A percentile compares a stretch with the other conserved stretches of the same genome.
These are phyloP conservation scores for Symbiotaphrina buchneri DNA, from an alignment of 495 filamentous ascomycete genomes.

Conservation along the genomic window DNA sequence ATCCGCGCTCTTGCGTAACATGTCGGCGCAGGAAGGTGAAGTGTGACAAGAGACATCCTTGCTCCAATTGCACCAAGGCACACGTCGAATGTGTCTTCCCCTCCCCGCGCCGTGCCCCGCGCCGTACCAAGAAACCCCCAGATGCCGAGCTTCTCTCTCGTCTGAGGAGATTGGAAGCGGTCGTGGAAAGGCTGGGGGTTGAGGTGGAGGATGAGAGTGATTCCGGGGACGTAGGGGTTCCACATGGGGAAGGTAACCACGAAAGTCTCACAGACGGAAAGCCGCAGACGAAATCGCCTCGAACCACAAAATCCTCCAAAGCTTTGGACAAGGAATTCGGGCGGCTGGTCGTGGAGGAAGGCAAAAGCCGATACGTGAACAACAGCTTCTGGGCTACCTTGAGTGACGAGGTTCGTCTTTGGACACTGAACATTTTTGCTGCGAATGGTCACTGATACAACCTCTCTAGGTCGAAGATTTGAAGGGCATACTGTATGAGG, in stretches of 20 bases:
- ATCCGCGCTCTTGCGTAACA: slow-evolving; percentile 5
- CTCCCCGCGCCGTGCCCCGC: slow-evolving; percentile 56
- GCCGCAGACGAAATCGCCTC: slow-evolving; percentile 2
- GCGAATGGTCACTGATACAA: background rate
- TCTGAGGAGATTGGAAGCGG: slow-evolving; percentile 55
- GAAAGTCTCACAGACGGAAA: slow-evolving; percentile 4
- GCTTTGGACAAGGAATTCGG: slow-evolving; percentile 50
- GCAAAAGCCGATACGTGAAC: slow-evolving; percentile 65
- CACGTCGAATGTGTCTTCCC: slow-evolving; percentile 71
- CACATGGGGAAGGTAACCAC: slow-evolving; percentile 7
- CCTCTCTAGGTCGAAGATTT: slow-evolving; percentile 16
- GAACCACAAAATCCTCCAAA: slow-evolving; percentile 11
- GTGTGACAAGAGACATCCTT: slow-evolving; percentile 69
- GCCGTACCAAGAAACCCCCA: slow-evolving; percentile 40
- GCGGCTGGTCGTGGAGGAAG: slow-evolving; percentile 57
- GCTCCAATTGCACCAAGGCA: slow-evolving; percentile 61
- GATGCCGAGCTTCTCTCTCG: slow-evolving; percentile 63
- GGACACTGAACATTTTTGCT: background rate
- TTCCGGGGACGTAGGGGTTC: slow-evolving; percentile 1
- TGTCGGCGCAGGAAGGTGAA: slow-evolving; percentile 7
- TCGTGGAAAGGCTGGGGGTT: slow-evolving; percentile 34
- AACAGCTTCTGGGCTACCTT: slow-evolving; percentile 79
- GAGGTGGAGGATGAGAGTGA: slow-evolving; percentile 7
- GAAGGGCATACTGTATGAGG: slow-evolving; percentile 14
- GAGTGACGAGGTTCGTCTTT: slow-evolving; percentile 54